A percentile compares a stretch with the other conserved stretches of the same genome.
These are phyloP conservation scores for Tuber indicum DNA, from an alignment of 495 filamentous ascomycete species.

Conservation along the genomic window DNA sequence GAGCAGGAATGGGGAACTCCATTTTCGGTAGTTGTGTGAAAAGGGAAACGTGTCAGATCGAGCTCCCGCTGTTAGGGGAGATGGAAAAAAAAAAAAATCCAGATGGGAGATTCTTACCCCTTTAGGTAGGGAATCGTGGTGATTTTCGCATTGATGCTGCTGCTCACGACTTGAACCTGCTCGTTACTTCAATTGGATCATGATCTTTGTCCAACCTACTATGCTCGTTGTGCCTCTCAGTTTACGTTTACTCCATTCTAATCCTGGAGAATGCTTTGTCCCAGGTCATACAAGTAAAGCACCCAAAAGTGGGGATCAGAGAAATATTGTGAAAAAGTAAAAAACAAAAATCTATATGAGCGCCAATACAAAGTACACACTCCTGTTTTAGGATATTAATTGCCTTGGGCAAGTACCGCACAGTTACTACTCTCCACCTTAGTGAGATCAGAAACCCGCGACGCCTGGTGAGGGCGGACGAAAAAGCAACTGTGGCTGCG, in stretches of 20 bases:
- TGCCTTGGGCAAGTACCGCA: no score
- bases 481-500: no score
- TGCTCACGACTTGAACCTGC: neutral
- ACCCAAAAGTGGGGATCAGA: no score
- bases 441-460: no score
- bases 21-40: neutral
- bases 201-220: neutral
- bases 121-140: neutral
- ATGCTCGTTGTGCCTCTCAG: neutral
- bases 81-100: neutral
- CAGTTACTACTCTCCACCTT: no score
- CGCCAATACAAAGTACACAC: no score
- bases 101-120: neutral
- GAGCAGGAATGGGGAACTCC: neutral
- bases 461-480: no score
- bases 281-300: no score
- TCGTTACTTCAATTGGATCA: neutral
- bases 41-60: neutral
- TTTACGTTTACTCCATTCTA: neutral
- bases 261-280: neutral
- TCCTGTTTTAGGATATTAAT: no score
- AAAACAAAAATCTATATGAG: no score
- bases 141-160: neutral
- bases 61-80: neutral
- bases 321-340: no score